Conservation (phyloP, 352 stramenopile species). For the Pythium brachiatum region DNA sequence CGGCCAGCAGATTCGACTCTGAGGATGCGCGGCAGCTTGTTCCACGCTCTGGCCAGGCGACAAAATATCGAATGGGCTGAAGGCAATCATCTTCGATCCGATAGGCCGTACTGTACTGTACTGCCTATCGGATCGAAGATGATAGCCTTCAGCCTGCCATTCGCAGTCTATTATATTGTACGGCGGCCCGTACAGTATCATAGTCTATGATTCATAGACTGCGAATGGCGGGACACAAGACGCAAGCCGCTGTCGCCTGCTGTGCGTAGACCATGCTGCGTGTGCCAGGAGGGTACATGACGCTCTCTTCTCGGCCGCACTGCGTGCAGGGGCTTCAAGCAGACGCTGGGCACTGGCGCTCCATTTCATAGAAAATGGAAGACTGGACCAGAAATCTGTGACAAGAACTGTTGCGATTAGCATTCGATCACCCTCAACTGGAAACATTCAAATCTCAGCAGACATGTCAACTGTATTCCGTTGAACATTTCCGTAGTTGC, state of each 20-base stretch:
- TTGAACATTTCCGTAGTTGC: conserved; percentile 15
- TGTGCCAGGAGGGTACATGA: too few species aligned
- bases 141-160: background rate
- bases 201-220: too few species aligned
- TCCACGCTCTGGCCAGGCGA: background rate
- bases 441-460: conserved; percentile 15
- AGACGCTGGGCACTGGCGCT: too few species aligned
- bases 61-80: background rate
- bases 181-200: too few species aligned
- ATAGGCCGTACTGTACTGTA: too few species aligned
- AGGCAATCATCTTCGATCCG: conserved; percentile 1
- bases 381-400: conserved; percentile 13
- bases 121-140: background rate
- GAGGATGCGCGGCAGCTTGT: background rate
- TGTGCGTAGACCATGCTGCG: too few species aligned
- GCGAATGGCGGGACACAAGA: too few species aligned
- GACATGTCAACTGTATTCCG: background rate
- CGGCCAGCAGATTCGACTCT: background rate
- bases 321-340: background rate
- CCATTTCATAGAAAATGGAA: too few species aligned
- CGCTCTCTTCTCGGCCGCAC: too few species aligned
- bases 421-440: background rate
- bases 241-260: too few species aligned
- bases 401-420: conserved; percentile 8
- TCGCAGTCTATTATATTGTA: too few species aligned